These are phyloP conservation scores for Lentinula aciculospora DNA, from an alignment of 768 basidiomycete species.

Conservation along the genomic window DNA sequence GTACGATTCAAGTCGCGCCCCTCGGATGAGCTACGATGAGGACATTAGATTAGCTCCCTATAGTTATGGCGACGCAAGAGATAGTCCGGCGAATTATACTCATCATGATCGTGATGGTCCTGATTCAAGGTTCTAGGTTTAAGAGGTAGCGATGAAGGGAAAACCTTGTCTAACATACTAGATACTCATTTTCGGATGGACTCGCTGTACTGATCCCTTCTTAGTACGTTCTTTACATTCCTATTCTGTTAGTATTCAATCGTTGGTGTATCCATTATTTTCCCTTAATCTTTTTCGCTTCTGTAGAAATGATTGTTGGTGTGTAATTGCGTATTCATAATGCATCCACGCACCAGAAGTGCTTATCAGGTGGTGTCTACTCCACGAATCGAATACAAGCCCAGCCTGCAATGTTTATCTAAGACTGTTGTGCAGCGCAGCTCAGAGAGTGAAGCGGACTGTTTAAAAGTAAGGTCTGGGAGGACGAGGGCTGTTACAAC, in stretches of 20 bases:
- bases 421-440: no score
- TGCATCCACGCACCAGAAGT: no score
- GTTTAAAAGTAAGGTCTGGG: no score
- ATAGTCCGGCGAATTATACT: not conserved
- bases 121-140: not conserved
- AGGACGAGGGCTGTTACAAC: no score
- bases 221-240: not conserved
- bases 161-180: not conserved
- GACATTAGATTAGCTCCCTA: conserved; percentile 35
- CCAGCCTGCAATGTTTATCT: no score
- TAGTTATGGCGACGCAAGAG: conserved; percentile 11
- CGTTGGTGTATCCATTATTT: not conserved
- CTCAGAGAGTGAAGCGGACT: no score
- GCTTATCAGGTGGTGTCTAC: no score
- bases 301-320: not conserved
- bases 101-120: not conserved
- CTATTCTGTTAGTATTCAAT: no score
- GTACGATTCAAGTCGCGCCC: conserved; percentile 7
- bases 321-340: not conserved
- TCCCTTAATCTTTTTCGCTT: not conserved
- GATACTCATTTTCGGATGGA: no score
- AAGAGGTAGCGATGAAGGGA: not conserved
- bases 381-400: no score
- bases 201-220: not conserved
- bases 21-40: conserved; percentile 31